Evolutionary conservation across 768 basidiomycete genomes (phyloP), one percentile per base, ranked within the genome.

Genomic region (Boletus subcaerulescens): DNA sequence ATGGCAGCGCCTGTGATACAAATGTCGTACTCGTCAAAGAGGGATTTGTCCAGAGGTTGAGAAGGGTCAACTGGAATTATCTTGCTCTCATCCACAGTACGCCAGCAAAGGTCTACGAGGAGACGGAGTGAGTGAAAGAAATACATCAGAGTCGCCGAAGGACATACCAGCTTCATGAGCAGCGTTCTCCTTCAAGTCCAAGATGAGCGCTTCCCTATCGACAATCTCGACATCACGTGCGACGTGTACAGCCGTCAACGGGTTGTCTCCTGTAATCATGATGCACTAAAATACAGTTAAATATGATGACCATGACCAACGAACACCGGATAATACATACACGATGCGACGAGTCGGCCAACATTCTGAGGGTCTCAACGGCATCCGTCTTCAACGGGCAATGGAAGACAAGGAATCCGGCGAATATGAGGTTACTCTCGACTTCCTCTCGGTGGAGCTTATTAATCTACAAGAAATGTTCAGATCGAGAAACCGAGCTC

Each of bases 241-340:
- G 43, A 99, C 95, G 67, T 98, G 97, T 0, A 91, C 86, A 9
- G 97, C 97, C 0, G 97, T 99, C 50, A 99, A 75, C 9, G 97
- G 97, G 70, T 98, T 98, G 71, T 99, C 97, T 36, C 97, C 97
- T 44, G 97, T 99, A 59, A 99, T 99, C 97, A 99, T 99, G 53
- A 98, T 79, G 69, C 97, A 98, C 93, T 97, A 22, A 32, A 51
- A 7, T 5, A 17, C 42, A 49, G 17, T 31, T 52, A 5, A 46
- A 60, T 9, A 48, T 35, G 42, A 45, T 39, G 18, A 1, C 32
- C 18, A 6, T 20, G 29, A 33, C 3, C 38, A 20, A 29, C 6
- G 12, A 7, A 29, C 17, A 33, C 10, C 9, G 26, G 10, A 40
- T 42, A 38, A 50, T 9, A 80, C 91, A 47, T 75, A 97, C 95